Base-by-base conservation (phyloP, 176 grass and related monocot genomes). In the Aegilops umbellulata region DNA sequence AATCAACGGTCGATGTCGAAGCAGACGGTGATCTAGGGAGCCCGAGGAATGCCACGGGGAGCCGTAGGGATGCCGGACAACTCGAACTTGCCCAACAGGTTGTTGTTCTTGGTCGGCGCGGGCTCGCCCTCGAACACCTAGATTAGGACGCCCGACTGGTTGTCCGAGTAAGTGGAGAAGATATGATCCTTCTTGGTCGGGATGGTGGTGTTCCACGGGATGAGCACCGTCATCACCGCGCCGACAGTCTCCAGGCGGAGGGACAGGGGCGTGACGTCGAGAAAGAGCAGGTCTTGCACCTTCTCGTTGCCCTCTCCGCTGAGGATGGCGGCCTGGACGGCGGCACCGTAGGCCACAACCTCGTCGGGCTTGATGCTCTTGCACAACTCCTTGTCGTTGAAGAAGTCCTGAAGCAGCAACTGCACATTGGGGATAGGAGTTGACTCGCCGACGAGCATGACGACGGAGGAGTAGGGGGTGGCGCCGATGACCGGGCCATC, bases 361-460 rank as follows among this genome's bases (percentile, higher is more conserved):
- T 97, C 93, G 24, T 97, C 93, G 5, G 95, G 93, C 69, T 97
- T 97, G 89, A 97, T 97, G 83, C 85, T 97, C 88, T 97, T 97
- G 95, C 95, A 97, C 5, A 97, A 83, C 66, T 97, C 93, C 80
- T 97, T 97, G 70, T 91, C 93, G 11, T 94, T 97, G 77, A 97
- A 97, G 83, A 92, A 94, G 63, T 97, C 92, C 82, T 97, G 92
- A 0, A 97, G 85, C 31, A 97, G 87, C 89, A 94, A 89, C 84
- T 92, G 92, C 19, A 94, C 94, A 82, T 92, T 94, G 29, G 94
- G 94, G 16, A 97, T 97, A 31, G 3, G 30, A 31, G 30, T 31
- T 3, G 30, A 31, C 30, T 3, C 2, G 30, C 30, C 30, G 30
- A 31, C 30, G 30, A 31, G 30, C 30, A 31, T 3, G 29, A 30